A percentile compares a stretch with the other conserved stretches of the same genome.
Evolutionary conservation across 768 basidiomycete species (phyloP).

Genomic region (Coprinopsis sp.): DNA sequence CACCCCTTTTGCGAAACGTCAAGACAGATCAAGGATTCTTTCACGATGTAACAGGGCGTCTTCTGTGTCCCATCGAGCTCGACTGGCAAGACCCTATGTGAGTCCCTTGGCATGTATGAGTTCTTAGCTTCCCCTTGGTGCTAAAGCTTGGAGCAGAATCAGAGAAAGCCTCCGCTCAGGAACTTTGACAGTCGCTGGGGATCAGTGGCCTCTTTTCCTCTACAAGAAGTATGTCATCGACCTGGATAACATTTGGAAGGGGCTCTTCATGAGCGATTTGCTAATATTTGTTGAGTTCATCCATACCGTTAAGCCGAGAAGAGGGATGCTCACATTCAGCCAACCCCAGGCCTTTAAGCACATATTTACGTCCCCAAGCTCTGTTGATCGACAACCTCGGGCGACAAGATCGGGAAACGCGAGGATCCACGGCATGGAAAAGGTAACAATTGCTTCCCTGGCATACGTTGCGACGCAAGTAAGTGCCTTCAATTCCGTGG

Average conservation of each 20-base stretch:
- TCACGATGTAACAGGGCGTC: neutral
- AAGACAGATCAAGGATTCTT: slow-evolving; percentile 13
- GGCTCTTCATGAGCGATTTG: neutral
- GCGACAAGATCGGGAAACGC: slow-evolving; percentile 2
- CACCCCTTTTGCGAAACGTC: slow-evolving; percentile 12
- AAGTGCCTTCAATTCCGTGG: neutral
- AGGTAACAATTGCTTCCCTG: slow-evolving; percentile 3
- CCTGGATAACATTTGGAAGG: neutral
- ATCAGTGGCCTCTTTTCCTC: neutral
- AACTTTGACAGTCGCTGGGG: neutral
- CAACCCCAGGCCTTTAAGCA: slow-evolving; percentile 3
- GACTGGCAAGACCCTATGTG: slow-evolving; percentile 1
- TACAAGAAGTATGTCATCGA: neutral
- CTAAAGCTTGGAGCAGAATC: too few species aligned
- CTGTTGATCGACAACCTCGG: neutral
- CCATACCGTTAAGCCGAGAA: neutral
- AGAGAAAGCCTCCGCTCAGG: neutral
- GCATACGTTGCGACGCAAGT: slow-evolving; percentile 9
- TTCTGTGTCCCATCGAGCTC: neutral
- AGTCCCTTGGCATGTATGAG: neutral
- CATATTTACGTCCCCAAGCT: slow-evolving; percentile 7
- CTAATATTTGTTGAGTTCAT: neutral
- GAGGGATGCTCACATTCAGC: too few species aligned
- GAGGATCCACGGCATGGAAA: neutral
- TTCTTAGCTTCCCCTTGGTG: too few species aligned